Percentiles rank a stretch among this genome's conserved stretches.
Evolutionary conservation across 192 early-diverging fungal genomes (phyloP).

Genomic region (Phycomyces blakesleeanus): DNA sequence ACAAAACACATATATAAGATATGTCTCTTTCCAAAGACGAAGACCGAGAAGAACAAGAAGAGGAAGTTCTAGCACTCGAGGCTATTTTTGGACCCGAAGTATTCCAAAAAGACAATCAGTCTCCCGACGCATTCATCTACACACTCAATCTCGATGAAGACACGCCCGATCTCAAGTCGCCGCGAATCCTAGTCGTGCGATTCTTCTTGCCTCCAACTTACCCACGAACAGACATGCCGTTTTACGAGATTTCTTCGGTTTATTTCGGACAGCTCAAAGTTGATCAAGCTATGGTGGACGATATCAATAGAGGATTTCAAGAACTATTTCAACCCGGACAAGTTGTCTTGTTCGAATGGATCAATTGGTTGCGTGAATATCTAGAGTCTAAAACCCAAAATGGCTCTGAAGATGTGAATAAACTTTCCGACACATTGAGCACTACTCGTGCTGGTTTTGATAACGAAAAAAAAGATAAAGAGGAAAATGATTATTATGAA

Average conservation of each 20-base stretch:
- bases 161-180: slow-evolving; percentile 5
- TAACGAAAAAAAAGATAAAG: not conserved
- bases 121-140: slow-evolving; percentile 11
- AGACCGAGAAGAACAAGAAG: slow-evolving; percentile 4
- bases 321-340: slow-evolving; percentile 53
- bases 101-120: not conserved
- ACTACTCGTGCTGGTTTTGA: too few species aligned
- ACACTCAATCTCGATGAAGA: slow-evolving; percentile 31
- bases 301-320: slow-evolving; percentile 46
- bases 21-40: slow-evolving; percentile 2
- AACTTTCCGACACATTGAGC: not conserved
- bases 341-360: slow-evolving; percentile 70
- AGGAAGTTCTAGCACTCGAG: slow-evolving; percentile 14
- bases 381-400: slow-evolving; percentile 33
- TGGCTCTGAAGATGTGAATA: slow-evolving; percentile 2
- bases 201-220: slow-evolving; percentile 48
- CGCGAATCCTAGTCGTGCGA: slow-evolving; percentile 20
- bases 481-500: slow-evolving; percentile 18
- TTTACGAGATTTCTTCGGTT: slow-evolving; percentile 48
- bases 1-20: too few species aligned
- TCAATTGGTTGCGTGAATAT: slow-evolving; percentile 50
- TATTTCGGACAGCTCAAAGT: slow-evolving; percentile 53
- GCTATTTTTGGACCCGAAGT: slow-evolving; percentile 11
- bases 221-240: slow-evolving; percentile 39
- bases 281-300: slow-evolving; percentile 31